Evolutionary conservation across 257 asterid species (phyloP), one percentile per base, ranked within the genome.

Genomic region (Galeopsis tetrahit): DNA sequence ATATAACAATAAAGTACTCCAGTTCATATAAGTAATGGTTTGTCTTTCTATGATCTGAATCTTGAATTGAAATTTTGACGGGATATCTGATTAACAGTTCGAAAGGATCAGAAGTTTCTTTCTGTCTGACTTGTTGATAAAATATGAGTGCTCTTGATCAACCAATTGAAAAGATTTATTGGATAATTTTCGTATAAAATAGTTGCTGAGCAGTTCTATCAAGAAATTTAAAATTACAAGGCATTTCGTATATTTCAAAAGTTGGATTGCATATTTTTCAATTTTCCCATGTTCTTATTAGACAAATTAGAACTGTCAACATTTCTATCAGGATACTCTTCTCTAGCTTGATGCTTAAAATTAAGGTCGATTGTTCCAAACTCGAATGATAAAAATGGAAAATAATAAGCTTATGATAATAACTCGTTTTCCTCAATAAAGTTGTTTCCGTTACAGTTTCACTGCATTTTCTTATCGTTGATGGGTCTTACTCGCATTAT

Each of bases 51-150:
- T 40, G 7, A 31, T 10, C n/a, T 31, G 42, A 31, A 32, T 36
- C 40, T 39, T 53, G 39, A 55, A 39, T 56, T 56, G 40, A 40
- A 15, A 33, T 5, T 17, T 52, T 17, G 64, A 68, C 35, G 53
- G 62, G 72, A 68, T 9, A 17, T 51, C 46, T 49, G 38, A 17
- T 55, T 39, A 21, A 3, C 17, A 69, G 66, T 39, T 70, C 17
- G 5, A n/a, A 10, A 35, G 9, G 51, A 13, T 34, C 11, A 3
- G 32, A 21, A 33, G 32, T 40, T 43, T 8, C 68, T 57, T 57
- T 36, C 3, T 35, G 10, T 39, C 28, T 42, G 28, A 21, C 28
- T 21, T 21, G 1, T 21, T 21, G 28, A 21, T 21, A 21, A 21
- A 0, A 21, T 0, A 55, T 34, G 65, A 59, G 65, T 33, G 31